These are phyloP conservation scores for Colletotrichum paranaense DNA, from an alignment of 2,329 filamentous ascomycete genomes.

Conservation along the genomic window DNA sequence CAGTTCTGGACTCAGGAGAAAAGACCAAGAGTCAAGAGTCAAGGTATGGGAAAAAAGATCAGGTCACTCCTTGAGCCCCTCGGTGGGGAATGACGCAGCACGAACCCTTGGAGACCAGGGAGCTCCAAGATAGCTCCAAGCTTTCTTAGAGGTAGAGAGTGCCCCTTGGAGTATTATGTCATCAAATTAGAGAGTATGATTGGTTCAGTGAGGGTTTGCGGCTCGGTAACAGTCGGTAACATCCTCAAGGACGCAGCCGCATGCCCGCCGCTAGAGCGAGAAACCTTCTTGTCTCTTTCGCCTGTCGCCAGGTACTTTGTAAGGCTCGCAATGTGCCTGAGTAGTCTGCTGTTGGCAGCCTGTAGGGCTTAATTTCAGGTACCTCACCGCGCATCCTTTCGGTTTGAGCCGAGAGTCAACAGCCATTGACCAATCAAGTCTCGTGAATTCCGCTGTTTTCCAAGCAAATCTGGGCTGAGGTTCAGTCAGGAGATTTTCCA, in stretches of 20 bases:
- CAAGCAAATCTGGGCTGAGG: constrained; percentile 17
- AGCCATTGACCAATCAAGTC: constrained; percentile 19
- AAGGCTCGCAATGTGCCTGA: background rate
- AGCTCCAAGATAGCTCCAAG: constrained; percentile 12
- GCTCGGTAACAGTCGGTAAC: constrained; percentile 33
- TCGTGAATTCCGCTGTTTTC: background rate
- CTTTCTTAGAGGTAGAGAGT: background rate
- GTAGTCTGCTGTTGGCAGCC: background rate
- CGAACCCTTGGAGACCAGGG: background rate
- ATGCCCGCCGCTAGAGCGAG: constrained; percentile 26
- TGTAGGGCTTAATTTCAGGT: background rate
- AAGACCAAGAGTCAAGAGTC: background rate
- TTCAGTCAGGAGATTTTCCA: constrained; percentile 14
- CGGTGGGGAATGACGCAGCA: constrained; percentile 35
- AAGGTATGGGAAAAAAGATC: constrained; percentile 14
- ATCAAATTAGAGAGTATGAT: background rate
- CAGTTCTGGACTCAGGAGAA: background rate
- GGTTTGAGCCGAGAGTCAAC: background rate
- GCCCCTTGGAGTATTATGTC: background rate
- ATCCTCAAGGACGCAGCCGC: constrained; percentile 12
- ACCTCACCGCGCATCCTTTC: background rate
- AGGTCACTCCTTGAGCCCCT: constrained; percentile 34
- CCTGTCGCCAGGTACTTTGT: no score
- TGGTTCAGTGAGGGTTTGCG: background rate
- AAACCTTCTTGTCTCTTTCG: background rate